phyloP scores from a whole-genome alignment of 2,329 filamentous ascomycete genomes.

The Cladosporium phlei region DNA sequence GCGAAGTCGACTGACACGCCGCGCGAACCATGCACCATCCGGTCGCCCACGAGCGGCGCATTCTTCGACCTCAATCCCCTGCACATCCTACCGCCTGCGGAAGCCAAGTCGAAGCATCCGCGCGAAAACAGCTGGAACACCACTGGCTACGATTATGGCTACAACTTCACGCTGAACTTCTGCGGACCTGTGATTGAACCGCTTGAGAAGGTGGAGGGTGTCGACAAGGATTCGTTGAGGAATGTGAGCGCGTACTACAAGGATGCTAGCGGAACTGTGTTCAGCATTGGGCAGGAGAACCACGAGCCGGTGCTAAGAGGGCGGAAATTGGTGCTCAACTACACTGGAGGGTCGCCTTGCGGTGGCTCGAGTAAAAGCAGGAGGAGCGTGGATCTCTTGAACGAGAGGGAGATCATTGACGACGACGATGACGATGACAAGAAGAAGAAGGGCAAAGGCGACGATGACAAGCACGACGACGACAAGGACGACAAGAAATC shows the following conservation, averaged over 20 bases:
- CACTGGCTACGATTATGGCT: constrained; percentile 69
- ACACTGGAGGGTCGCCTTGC: constrained; percentile 48
- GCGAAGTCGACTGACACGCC: constrained; percentile 38
- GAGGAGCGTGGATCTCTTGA: constrained; percentile 22
- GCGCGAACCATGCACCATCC: constrained; percentile 57
- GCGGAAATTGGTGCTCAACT: constrained; percentile 55
- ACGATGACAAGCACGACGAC: constrained; percentile 30
- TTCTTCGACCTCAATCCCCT: constrained; percentile 62
- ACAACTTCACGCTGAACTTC: constrained; percentile 80
- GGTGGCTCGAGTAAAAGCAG: constrained; percentile 31
- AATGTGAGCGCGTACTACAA: constrained; percentile 78
- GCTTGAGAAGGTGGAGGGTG: constrained; percentile 45
- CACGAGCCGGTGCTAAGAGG: constrained; percentile 55
- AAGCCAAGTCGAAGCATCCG: constrained; percentile 45
- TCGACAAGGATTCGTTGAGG: constrained; percentile 58
- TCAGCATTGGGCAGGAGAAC: constrained; percentile 65
- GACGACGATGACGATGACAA: constrained; percentile 33
- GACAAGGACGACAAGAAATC: constrained; percentile 23
- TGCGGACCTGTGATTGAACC: constrained; percentile 70
- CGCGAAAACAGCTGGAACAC: constrained; percentile 60
- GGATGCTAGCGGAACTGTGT: constrained; percentile 55
- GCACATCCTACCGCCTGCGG: constrained; percentile 47
- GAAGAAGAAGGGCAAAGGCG: constrained; percentile 27
- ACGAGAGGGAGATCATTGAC: constrained; percentile 37
- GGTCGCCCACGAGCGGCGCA: constrained; percentile 55